phyloP scores from a whole-genome alignment of 805 yeast genomes.

The Starmerella potacharoeniae region DNA sequence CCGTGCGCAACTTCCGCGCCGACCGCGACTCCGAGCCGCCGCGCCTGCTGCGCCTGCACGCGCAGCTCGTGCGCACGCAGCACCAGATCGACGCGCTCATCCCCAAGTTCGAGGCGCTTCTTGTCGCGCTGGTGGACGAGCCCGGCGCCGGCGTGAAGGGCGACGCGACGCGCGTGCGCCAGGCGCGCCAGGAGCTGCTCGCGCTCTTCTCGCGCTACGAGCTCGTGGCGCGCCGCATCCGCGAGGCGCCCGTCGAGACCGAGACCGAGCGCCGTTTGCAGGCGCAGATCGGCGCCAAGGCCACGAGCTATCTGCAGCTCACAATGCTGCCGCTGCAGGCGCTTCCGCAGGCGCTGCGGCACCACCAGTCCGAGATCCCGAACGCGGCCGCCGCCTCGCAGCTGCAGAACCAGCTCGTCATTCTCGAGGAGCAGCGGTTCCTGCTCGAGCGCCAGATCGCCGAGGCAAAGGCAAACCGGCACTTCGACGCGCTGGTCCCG shows the following conservation, averaged over 20 bases:
- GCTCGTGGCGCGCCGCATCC: constrained; percentile 36
- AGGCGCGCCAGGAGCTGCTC: constrained; percentile 36
- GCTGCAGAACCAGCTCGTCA: constrained; percentile 54
- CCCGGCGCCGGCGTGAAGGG: constrained; percentile 1
- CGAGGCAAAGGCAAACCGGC: constrained; percentile 51
- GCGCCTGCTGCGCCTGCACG: constrained; percentile 33
- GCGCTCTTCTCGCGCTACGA: constrained; percentile 44
- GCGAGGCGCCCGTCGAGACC: constrained; percentile 29
- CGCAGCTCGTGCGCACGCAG: constrained; percentile 33
- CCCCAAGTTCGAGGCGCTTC: constrained; percentile 36
- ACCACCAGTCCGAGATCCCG: constrained; percentile 1
- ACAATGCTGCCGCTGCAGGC: constrained; percentile 53
- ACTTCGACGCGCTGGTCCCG: constrained; percentile 63
- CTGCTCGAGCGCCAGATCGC: constrained; percentile 55
- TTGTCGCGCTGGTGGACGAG: constrained; percentile 30
- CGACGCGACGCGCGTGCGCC: background rate
- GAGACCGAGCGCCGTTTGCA: constrained; percentile 39
- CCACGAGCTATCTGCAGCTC: constrained; percentile 53
- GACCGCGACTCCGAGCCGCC: constrained; percentile 31
- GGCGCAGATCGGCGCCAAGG: constrained; percentile 45
- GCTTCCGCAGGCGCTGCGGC: constrained; percentile 35
- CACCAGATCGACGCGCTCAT: constrained; percentile 32
- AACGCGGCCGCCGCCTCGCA: constrained; percentile 20
- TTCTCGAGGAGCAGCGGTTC: constrained; percentile 71
- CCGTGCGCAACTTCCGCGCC: constrained; percentile 38